These are phyloP conservation scores for Alternaria viburni DNA, from an alignment of 2,329 filamentous ascomycete genomes.

Conservation along the genomic window DNA sequence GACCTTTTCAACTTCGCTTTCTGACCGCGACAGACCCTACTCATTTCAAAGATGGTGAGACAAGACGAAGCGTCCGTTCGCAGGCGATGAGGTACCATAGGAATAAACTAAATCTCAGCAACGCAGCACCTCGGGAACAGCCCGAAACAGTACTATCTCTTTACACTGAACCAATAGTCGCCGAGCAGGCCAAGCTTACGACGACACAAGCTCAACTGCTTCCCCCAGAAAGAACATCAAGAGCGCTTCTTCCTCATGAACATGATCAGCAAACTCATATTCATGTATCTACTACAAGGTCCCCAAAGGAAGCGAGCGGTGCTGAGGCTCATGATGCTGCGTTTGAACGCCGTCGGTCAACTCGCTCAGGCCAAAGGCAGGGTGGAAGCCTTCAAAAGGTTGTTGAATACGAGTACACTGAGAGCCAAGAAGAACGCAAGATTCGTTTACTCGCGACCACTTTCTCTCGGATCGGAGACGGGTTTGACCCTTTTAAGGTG, in stretches of 20 bases:
- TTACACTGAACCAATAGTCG: not conserved
- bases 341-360: not conserved
- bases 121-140: not conserved
- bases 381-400: not conserved
- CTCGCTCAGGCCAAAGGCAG: not conserved
- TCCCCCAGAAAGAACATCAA: not conserved
- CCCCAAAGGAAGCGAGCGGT: not conserved
- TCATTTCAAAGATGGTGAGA: constrained; percentile 37
- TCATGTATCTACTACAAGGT: not conserved
- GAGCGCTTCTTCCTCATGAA: not conserved
- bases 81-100: constrained; percentile 43
- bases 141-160: not conserved
- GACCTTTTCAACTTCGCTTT: constrained; percentile 38
- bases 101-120: constrained; percentile 19
- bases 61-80: constrained; percentile 39
- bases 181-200: not conserved
- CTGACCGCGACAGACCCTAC: constrained; percentile 40
- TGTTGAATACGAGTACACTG: not conserved
- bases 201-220: not conserved
- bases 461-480: constrained; percentile 20
- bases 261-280: not conserved
- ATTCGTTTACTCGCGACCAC: constrained; percentile 18
- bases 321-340: not conserved
- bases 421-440: constrained; percentile 17
- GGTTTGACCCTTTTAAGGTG: constrained; percentile 29